Conservation (phyloP, 495 filamentous ascomycete species). For the Hypomontagnella submonticulosa region DNA sequence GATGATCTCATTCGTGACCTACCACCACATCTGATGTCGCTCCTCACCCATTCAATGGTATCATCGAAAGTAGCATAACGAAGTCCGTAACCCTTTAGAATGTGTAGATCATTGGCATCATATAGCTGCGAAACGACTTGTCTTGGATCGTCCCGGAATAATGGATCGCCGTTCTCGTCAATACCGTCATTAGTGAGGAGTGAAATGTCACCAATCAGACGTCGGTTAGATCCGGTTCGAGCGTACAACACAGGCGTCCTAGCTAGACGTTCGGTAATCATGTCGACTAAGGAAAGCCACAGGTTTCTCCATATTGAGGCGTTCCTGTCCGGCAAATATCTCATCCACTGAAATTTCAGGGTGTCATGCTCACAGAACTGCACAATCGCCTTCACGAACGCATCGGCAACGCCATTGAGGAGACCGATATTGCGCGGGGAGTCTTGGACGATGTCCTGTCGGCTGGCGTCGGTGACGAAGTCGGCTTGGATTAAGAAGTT, state of each 20-base stretch:
- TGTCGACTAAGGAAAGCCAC: constrained; percentile 32
- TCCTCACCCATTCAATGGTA: constrained; percentile 1
- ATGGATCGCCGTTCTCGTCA: constrained; percentile 29
- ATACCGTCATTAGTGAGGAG: background rate
- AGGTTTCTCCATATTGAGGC: constrained; percentile 26
- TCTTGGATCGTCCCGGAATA: constrained; percentile 34
- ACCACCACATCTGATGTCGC: constrained; percentile 8
- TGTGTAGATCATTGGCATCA: background rate
- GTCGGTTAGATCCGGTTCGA: too few species aligned
- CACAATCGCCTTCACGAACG: constrained; percentile 45
- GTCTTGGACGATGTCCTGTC: constrained; percentile 51
- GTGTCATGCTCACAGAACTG: constrained; percentile 42
- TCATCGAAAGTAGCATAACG: background rate
- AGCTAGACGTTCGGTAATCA: constrained; percentile 27
- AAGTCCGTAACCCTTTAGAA: constrained; percentile 27
- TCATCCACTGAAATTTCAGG: constrained; percentile 48
- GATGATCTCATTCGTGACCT: constrained; percentile 26
- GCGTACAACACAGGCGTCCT: background rate
- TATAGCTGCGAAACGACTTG: constrained; percentile 30
- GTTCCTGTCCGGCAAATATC: constrained; percentile 41
- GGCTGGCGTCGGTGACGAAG: constrained; percentile 57
- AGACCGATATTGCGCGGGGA: constrained; percentile 44
- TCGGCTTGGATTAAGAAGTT: constrained; percentile 61
- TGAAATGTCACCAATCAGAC: too few species aligned
- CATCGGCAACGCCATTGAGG: constrained; percentile 38